A percentile compares a stretch with the other conserved stretches of the same genome.
Conservation (phyloP, 2,329 filamentous ascomycete species). For the Fusarium udum region DNA sequence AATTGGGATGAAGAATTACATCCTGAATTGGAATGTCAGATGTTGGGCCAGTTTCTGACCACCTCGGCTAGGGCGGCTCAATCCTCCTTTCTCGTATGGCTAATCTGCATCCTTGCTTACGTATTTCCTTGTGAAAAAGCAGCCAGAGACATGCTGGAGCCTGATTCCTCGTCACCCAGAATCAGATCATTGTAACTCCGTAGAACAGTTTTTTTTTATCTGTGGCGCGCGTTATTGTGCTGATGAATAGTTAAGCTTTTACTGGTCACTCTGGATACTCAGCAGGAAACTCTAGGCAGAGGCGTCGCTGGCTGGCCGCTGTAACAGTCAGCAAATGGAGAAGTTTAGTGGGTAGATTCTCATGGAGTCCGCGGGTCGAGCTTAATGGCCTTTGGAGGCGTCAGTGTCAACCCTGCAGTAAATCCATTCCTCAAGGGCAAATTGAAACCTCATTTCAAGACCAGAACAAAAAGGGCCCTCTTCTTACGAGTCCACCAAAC, state of each 20-base stretch:
- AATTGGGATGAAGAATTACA: neutral
- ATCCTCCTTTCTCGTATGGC: constrained; percentile 22
- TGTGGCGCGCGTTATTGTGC: neutral
- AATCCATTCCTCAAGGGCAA: neutral
- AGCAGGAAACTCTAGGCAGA: neutral
- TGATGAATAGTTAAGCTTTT: neutral
- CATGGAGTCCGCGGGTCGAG: neutral
- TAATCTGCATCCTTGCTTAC: constrained; percentile 10
- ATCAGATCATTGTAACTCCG: neutral
- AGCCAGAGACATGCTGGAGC: neutral
- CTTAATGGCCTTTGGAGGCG: neutral
- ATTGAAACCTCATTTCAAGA: neutral
- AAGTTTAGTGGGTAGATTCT: neutral
- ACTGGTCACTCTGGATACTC: neutral
- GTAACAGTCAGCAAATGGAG: neutral
- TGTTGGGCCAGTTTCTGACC: constrained; percentile 1
- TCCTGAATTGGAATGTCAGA: constrained; percentile 7
- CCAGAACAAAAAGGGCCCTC: neutral
- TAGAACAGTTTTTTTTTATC: neutral
- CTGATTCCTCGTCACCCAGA: neutral
- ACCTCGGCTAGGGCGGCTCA: constrained; percentile 21
- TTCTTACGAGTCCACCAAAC: neutral
- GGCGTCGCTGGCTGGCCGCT: neutral
- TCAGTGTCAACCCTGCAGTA: constrained; percentile 6
- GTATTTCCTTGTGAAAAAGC: neutral